These are phyloP conservation scores for Collybia sordida DNA, from an alignment of 768 basidiomycete species.

Conservation along the genomic window DNA sequence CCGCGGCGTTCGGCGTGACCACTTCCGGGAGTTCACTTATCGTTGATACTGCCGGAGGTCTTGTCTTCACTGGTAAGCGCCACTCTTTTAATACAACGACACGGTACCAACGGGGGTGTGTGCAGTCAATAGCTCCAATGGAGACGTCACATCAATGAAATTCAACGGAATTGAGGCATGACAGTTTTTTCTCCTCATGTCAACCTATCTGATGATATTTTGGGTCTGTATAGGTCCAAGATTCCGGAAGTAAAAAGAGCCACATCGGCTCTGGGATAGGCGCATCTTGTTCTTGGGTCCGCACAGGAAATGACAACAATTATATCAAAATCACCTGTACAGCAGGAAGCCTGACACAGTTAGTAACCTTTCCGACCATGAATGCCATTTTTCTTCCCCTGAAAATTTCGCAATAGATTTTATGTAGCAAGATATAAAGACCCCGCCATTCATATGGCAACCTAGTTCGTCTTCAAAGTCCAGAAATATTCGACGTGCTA, in stretches of 20 bases:
- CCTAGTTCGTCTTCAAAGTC: conserved; percentile 22
- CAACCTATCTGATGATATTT: too few species aligned
- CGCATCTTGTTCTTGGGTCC: too few species aligned
- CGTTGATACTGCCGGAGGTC: conserved; percentile 30
- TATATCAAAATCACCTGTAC: conserved; percentile 37
- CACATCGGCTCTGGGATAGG: too few species aligned
- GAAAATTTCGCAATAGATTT: conserved; percentile 16
- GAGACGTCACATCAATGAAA: conserved; percentile 34
- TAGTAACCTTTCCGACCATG: neutral
- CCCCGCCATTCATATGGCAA: conserved; percentile 38
- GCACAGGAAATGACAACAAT: conserved; percentile 21
- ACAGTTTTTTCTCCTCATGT: too few species aligned
- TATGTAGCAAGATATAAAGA: conserved; percentile 34
- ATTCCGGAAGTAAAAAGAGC: too few species aligned
- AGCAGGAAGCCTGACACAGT: conserved; percentile 31
- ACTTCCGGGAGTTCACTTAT: conserved; percentile 27
- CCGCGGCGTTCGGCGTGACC: conserved; percentile 26
- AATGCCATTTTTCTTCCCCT: neutral
- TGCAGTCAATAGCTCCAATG: conserved; percentile 27
- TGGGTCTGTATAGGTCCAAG: too few species aligned
- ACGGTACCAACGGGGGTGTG: too few species aligned
- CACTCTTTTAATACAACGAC: neutral
- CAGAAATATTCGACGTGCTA: neutral
- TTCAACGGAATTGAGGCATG: conserved; percentile 11
- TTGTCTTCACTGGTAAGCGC: conserved; percentile 31